Evolutionary conservation across 768 basidiomycete genomes (phyloP), one percentile per base, ranked within the genome.

Genomic region (Phanerochaete carnosa): DNA sequence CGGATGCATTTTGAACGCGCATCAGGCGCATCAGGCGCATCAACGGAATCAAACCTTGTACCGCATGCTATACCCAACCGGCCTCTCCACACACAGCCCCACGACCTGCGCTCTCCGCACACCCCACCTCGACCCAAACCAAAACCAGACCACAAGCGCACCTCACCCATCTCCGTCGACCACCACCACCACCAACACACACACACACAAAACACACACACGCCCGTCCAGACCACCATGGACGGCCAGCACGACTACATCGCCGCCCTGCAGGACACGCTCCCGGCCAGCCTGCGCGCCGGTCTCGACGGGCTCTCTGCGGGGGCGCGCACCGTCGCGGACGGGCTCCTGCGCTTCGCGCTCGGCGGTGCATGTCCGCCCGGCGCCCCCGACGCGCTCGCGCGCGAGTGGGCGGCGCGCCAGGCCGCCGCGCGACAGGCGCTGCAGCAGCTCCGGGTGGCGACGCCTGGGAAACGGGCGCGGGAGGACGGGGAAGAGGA

Each of bases 321-420:
- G 6, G 35, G 28, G 15, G 26, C 32, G 4, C 22, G 51, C 23
- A 22, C 29, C 26, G 6, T 58, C 35, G 8, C 59, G 9, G 62
- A 62, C 39, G 43, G 32, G 2, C 13, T 62, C 4, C 52, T 62
- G 30, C 43, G 57, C 25, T 62, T 62, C 23, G 49, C 32, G 6
- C 12, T 22, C 12, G 62, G 62, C 25, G 57, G 53, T 33, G 57
- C 55, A 35, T 62, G 62, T 28, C 62, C 62, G 16, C 11, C 51
- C 22, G 53, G 26, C 43, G 62, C 43, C 22, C 23, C 43, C 11
- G 45, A 33, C 23, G 35, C 39, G 16, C 55, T 53, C 16, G n/a
- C 52, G 22, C 39, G 49, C 30, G 25, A 43, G 19, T 62, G 62
- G 62, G 6, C 43, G 22, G 32, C 25, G 12, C 52, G 39, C 23